These are phyloP conservation scores for Vairimorpha necatrix DNA, from an alignment of 371 early-diverging fungal genomes.

Conservation along the genomic window DNA sequence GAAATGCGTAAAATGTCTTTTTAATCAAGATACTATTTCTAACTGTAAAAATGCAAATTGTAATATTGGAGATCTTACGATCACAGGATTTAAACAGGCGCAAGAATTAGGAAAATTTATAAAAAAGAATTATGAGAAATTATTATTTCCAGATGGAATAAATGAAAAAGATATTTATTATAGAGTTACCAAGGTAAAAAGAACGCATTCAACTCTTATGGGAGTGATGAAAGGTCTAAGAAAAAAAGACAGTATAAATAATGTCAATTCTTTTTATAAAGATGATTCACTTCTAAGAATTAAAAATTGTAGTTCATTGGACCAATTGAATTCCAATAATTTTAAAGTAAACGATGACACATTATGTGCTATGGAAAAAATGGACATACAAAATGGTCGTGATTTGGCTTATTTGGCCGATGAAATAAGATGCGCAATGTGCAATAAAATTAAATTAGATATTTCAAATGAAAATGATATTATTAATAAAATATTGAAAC, in stretches of 20 bases:
- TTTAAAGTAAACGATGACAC: background rate
- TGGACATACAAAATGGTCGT: background rate
- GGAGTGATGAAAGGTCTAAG: slow-evolving; percentile 38
- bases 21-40: background rate
- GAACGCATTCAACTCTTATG: slow-evolving; percentile 42
- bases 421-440: slow-evolving; percentile 15
- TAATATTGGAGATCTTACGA: slow-evolving; percentile 45
- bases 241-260: background rate
- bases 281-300: slow-evolving; percentile 3
- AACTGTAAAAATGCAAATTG: slow-evolving; percentile 43
- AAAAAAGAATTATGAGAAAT: slow-evolving; percentile 41
- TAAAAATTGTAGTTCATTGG: slow-evolving; percentile 7
- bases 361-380: background rate
- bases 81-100: slow-evolving; percentile 57
- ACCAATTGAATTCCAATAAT: background rate
- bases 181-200: slow-evolving; percentile 28
- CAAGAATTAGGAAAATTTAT: slow-evolving; percentile 55
- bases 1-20: slow-evolving; percentile 47
- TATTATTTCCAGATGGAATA: slow-evolving; percentile 3
- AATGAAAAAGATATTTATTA: slow-evolving; percentile 5
- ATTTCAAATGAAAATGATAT: slow-evolving; percentile 22
- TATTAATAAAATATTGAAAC: slow-evolving; percentile 28
- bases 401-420: background rate
- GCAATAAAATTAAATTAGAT: slow-evolving; percentile 35
- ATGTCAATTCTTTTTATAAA: slow-evolving; percentile 3